Evolutionary conservation across 768 basidiomycete species (phyloP).

Genomic region (Trametes sanguinea): DNA sequence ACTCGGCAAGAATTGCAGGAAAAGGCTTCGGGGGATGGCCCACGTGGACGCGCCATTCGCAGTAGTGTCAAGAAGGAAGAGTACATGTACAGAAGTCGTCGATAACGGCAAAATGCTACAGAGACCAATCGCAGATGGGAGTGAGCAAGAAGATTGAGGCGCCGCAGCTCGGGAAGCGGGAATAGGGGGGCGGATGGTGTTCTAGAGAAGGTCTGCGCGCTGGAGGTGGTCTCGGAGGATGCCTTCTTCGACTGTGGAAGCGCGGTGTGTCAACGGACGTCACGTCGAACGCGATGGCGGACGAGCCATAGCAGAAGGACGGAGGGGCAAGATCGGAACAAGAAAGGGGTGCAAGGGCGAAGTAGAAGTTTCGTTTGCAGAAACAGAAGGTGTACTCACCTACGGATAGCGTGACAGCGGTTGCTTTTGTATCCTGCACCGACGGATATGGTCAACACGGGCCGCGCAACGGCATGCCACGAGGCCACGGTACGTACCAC

Average conservation of each 20-base stretch:
- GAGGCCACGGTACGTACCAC: slow-evolving; percentile 51
- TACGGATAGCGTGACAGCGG: slow-evolving; percentile 67
- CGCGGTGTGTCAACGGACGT: slow-evolving; percentile 6
- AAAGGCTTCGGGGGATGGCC: neutral
- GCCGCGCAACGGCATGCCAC: slow-evolving; percentile 12
- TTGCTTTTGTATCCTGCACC: slow-evolving; percentile 69
- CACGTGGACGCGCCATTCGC: neutral
- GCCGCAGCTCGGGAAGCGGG: neutral
- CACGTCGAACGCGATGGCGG: slow-evolving; percentile 8
- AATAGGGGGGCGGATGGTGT: neutral
- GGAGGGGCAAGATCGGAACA: slow-evolving; percentile 8
- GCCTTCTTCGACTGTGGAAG: slow-evolving; percentile 61
- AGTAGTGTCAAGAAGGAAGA: neutral
- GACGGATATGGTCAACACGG: slow-evolving; percentile 1
- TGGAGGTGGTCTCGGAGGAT: slow-evolving; percentile 72
- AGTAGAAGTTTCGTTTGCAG: neutral
- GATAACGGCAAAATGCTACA: neutral
- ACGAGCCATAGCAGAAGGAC: neutral
- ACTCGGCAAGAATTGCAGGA: too few relatives aligned
- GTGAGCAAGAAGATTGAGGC: neutral
- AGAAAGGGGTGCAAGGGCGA: neutral
- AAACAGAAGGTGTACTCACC: slow-evolving; percentile 43
- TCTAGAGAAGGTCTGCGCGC: slow-evolving; percentile 65
- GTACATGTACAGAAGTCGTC: neutral
- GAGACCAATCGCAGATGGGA: neutral